phyloP scores from a whole-genome alignment of 108 stramenopile genomes.

The Cyclotella kingstonii region DNA sequence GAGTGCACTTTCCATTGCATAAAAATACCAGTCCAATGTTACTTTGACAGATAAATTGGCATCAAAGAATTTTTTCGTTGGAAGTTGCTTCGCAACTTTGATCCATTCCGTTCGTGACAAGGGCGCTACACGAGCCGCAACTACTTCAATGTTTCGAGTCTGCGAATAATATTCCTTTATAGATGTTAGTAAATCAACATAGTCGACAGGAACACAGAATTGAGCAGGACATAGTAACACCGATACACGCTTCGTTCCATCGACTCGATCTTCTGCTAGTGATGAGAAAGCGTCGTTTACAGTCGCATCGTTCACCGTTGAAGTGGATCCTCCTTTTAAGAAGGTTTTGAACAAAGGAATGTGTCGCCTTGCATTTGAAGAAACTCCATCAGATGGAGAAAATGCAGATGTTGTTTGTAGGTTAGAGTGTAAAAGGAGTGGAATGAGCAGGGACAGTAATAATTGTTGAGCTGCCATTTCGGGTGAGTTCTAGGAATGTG shows the following conservation, averaged over 20 bases:
- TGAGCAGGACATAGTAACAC: slow-evolving; percentile 77
- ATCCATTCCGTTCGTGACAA: slow-evolving; percentile 83
- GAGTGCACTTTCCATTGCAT: slow-evolving; percentile 63
- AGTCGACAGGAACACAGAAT: slow-evolving; percentile 80
- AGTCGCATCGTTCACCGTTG: background rate
- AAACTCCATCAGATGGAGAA: background rate
- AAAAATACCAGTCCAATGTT: slow-evolving; percentile 79
- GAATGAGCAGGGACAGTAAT: background rate
- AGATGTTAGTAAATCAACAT: slow-evolving; percentile 47
- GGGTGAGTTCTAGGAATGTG: no score
- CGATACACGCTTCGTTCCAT: slow-evolving; percentile 15
- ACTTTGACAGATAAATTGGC: slow-evolving; percentile 52
- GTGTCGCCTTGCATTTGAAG: background rate
- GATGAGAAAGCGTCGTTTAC: background rate
- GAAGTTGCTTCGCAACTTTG: slow-evolving; percentile 66
- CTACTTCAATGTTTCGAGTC: slow-evolving; percentile 28
- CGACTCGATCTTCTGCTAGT: no score
- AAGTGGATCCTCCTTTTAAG: background rate
- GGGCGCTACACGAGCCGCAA: slow-evolving; percentile 53
- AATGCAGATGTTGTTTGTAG: background rate
- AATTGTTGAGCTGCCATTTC: no score
- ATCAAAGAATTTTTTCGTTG: slow-evolving; percentile 61
- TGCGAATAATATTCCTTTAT: slow-evolving; percentile 12
- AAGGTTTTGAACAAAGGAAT: background rate
- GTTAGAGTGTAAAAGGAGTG: background rate